These are phyloP conservation scores for Hypoxylon sp. DNA, from an alignment of 2,329 filamentous ascomycete genomes.

Conservation along the genomic window DNA sequence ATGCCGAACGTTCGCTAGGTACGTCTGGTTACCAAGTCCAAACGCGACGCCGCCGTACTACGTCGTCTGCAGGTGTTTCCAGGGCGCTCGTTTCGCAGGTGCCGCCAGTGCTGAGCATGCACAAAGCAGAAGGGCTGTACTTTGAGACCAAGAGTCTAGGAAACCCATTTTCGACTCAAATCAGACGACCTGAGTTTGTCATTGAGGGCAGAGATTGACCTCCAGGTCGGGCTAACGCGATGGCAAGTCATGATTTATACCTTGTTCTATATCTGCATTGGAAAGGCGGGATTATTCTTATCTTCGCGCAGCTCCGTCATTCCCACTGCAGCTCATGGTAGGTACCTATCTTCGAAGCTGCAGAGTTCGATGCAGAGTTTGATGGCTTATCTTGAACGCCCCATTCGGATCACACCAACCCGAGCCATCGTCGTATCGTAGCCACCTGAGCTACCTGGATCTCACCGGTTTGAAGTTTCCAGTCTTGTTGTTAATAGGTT, in stretches of 20 bases:
- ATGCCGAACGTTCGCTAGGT: constrained; percentile 55
- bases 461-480: too few relatives aligned
- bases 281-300: constrained; percentile 22
- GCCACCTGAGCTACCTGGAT: not conserved
- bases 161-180: constrained; percentile 29
- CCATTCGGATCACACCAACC: constrained; percentile 18
- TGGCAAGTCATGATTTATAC: constrained; percentile 14
- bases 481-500: too few relatives aligned
- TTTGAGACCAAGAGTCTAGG: not conserved
- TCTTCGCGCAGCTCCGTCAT: constrained; percentile 24
- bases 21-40: constrained; percentile 55
- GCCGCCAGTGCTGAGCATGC: constrained; percentile 14
- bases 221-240: not conserved
- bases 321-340: constrained; percentile 5
- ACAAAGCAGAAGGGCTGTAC: constrained; percentile 14
- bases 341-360: constrained; percentile 11
- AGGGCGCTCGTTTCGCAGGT: constrained; percentile 38
- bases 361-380: constrained; percentile 19
- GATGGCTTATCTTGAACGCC: constrained; percentile 22
- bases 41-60: constrained; percentile 54
- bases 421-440: constrained; percentile 33
- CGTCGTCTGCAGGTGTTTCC: constrained; percentile 42
- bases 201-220: constrained; percentile 2
- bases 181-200: not conserved
- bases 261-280: not conserved